phyloP scores from a whole-genome alignment of 192 early-diverging fungal genomes.

The Coemansia sp. region DNA sequence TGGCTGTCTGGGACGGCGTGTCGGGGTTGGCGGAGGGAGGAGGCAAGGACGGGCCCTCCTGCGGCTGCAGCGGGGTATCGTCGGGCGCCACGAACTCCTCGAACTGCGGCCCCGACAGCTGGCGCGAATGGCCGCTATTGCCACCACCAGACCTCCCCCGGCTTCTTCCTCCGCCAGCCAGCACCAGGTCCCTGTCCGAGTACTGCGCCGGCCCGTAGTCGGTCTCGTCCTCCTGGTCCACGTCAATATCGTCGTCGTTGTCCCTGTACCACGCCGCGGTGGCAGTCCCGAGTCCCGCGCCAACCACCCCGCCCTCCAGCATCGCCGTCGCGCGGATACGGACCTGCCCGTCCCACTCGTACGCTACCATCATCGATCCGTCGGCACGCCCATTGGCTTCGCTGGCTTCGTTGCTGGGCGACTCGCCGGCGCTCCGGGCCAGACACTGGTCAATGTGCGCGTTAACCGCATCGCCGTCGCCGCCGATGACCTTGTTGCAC shows the following conservation, averaged over 20 bases:
- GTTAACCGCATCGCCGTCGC: conserved; percentile 64
- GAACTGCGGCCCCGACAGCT: conserved; percentile 45
- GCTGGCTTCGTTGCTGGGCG: conserved; percentile 2
- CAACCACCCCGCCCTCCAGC: conserved; percentile 68
- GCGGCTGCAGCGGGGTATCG: not conserved
- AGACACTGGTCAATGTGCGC: conserved; percentile 80
- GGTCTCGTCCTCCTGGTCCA: conserved; percentile 76
- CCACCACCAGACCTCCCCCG: not conserved
- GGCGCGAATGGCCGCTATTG: conserved; percentile 40
- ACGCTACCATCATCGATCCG: conserved; percentile 62
- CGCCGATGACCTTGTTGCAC: conserved; percentile 13
- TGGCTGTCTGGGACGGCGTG: not conserved
- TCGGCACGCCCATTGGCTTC: not conserved
- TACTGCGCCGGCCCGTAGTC: conserved; percentile 76
- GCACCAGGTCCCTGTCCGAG: conserved; percentile 65
- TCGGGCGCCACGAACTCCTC: conserved; percentile 13
- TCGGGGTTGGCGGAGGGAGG: conserved; percentile 11
- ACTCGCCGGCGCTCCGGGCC: not conserved
- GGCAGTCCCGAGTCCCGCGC: conserved; percentile 16
- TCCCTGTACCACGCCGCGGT: conserved; percentile 57
- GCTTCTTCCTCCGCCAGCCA: not conserved
- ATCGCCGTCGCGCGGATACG: conserved; percentile 78
- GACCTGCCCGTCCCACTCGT: conserved; percentile 79
- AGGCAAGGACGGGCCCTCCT: not conserved
- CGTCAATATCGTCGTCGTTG: conserved; percentile 78